Conservation (phyloP, 306 rosid species). For the Rosa chinensis region DNA sequence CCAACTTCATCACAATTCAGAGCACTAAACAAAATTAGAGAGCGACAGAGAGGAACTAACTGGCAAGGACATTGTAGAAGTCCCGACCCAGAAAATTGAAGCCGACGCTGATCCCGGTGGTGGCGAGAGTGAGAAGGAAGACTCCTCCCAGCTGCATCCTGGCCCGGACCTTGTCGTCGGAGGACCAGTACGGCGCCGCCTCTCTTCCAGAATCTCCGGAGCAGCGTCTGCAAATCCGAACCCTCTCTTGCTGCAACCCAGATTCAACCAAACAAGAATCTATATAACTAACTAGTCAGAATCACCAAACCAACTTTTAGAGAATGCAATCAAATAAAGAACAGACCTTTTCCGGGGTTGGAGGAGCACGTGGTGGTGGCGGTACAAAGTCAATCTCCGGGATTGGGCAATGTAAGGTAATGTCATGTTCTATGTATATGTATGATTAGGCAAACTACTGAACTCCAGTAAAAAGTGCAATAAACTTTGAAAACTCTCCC, state of each 20-base stretch:
- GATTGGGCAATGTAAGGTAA: no score
- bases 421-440: no score
- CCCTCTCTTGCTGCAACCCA: conserved; percentile 36
- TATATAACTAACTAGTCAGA: not conserved
- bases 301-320: not conserved
- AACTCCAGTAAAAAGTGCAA: no score
- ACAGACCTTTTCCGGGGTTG: conserved; percentile 28
- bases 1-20: not conserved
- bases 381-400: not conserved
- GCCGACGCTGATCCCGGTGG: conserved; percentile 95
- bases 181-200: conserved; percentile 91
- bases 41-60: conserved; percentile 39
- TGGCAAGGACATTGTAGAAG: conserved; percentile 90
- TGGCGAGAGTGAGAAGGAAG: conserved; percentile 83
- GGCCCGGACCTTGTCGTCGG: conserved; percentile 73
- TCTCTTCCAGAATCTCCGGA: conserved; percentile 84
- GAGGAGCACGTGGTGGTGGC: not conserved
- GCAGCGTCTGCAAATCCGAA: conserved; percentile 60
- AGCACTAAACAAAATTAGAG: conserved; percentile 7
- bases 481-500: no score
- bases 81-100: conserved; percentile 94
- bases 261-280: not conserved
- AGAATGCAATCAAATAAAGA: not conserved
- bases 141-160: conserved; percentile 80
- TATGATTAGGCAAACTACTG: no score